Evolutionary conservation across 2,329 filamentous ascomycete species (phyloP), one percentile per base, ranked within the genome.

Genomic region (Aureobasidium sp.): DNA sequence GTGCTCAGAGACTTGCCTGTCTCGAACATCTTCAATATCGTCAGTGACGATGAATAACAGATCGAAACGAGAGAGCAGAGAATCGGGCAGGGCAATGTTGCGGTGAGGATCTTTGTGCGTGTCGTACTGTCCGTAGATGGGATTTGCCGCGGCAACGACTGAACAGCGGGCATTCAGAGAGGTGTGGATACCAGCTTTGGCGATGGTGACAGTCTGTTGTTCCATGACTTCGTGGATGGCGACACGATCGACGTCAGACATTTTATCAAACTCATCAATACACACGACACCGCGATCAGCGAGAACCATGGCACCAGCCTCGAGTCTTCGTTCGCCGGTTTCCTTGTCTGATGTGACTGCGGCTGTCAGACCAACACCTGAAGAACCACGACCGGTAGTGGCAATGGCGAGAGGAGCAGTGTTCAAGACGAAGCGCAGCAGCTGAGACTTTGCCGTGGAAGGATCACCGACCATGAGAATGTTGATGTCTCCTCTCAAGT

Each of bases 141-240:
- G 93, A 68, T 98, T 98, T 56, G 93, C 93, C 14, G 93, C 93
- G 37, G 93, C 93, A 62, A 98, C 81, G 57, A 98, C 93, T 70
- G 90, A 95, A 73, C 93, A 98, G 54, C 93, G 85, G 50, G 93
- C 93, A 66, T 98, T 98, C 56, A 98, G 77, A 2, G 90, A 95
- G 0, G 93, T 98, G 71, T 98, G 93, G 55, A 98, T 98, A 59
- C 93, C 93, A 1, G 93, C 93, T 73, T 98, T 98, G 49, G 93
- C 93, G 64, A 98, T 98, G 12, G 93, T 98, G 56, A 98, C 93
- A 0, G 93, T 98, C 72, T 98, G 93, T 73, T 98, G 93, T 72
- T 98, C 93, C 93, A 98, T 98, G 60, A 98, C 93, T 87, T 98
- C 93, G 80, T 98, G 93, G 62, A 98, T 98, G 41, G 93, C 93